These are phyloP conservation scores for Schwanniomyces sp. DNA, from an alignment of 805 yeast genomes.

Conservation along the genomic window DNA sequence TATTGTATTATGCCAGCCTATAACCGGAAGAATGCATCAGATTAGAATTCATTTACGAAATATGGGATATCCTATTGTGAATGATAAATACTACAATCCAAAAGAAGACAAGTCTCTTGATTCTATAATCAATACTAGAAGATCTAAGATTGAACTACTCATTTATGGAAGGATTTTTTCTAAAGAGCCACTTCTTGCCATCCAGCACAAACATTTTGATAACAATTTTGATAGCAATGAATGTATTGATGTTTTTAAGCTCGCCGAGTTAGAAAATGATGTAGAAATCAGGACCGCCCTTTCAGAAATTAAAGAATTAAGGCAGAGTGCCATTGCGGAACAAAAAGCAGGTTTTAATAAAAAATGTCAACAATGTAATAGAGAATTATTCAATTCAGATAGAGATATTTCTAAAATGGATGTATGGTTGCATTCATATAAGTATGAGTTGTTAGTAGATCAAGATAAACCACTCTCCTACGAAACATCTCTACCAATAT, in stretches of 20 bases:
- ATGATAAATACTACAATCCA: constrained; percentile 53
- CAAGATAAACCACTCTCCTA: constrained; percentile 32
- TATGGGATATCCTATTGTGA: constrained; percentile 81
- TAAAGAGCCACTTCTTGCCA: constrained; percentile 13
- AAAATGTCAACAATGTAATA: constrained; percentile 34
- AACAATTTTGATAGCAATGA: constrained; percentile 5
- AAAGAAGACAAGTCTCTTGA: constrained; percentile 3
- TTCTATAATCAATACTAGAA: constrained; percentile 13
- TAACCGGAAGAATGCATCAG: constrained; percentile 58
- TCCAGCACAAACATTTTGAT: constrained; percentile 7
- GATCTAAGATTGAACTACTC: constrained; percentile 20
- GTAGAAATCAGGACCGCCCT: constrained; percentile 10
- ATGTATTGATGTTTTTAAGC: constrained; percentile 12
- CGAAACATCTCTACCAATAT: constrained; percentile 45
- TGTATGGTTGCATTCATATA: constrained; percentile 51
- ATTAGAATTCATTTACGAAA: constrained; percentile 55
- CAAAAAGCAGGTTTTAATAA: constrained; percentile 22
- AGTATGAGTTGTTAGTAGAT: constrained; percentile 24
- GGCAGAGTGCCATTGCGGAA: constrained; percentile 21
- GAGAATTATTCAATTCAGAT: constrained; percentile 26
- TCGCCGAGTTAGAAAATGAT: constrained; percentile 13
- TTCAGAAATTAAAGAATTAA: constrained; percentile 20
- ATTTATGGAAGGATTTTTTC: constrained; percentile 20
- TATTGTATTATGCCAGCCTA: constrained; percentile 48
- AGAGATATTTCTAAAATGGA: constrained; percentile 25